Percentiles rank a stretch among this genome's conserved stretches.
Evolutionary conservation across 2,329 filamentous ascomycete species (phyloP).

Genomic region (Simplicillium aogashimaense): DNA sequence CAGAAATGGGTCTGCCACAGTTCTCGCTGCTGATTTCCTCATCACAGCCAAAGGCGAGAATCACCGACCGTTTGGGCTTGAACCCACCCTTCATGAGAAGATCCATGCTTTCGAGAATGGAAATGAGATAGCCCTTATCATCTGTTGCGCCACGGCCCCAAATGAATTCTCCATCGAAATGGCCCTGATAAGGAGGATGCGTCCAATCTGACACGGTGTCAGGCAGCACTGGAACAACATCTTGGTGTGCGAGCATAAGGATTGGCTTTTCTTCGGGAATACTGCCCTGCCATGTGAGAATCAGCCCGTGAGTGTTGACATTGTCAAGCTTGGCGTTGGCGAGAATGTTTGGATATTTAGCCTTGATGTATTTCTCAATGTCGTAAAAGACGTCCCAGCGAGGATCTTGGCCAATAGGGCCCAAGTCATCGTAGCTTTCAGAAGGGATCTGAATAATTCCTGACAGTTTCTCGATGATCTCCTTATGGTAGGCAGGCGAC

Average conservation of each 20-base stretch:
- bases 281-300: constrained; percentile 47
- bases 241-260: constrained; percentile 53
- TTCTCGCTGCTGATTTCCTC: constrained; percentile 45
- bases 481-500: neutral
- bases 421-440: constrained; percentile 44
- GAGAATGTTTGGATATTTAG: constrained; percentile 42
- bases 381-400: constrained; percentile 49
- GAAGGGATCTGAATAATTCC: constrained; percentile 40
- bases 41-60: constrained; percentile 54
- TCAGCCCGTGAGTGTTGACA: constrained; percentile 47
- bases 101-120: constrained; percentile 45
- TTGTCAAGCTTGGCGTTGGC: constrained; percentile 36
- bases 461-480: neutral
- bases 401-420: constrained; percentile 40
- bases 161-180: constrained; percentile 46
- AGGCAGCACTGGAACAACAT: constrained; percentile 49
- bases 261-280: constrained; percentile 40
- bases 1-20: constrained; percentile 39
- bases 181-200: constrained; percentile 48
- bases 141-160: constrained; percentile 53
- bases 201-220: constrained; percentile 43
- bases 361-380: constrained; percentile 38
- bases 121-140: constrained; percentile 52
- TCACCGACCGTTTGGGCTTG: constrained; percentile 41
- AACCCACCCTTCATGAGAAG: constrained; percentile 41